Evolutionary conservation across 1,284 basidiomycete species (phyloP), one percentile per base, ranked within the genome.

Genomic region (Cystobasidium slooffiae): DNA sequence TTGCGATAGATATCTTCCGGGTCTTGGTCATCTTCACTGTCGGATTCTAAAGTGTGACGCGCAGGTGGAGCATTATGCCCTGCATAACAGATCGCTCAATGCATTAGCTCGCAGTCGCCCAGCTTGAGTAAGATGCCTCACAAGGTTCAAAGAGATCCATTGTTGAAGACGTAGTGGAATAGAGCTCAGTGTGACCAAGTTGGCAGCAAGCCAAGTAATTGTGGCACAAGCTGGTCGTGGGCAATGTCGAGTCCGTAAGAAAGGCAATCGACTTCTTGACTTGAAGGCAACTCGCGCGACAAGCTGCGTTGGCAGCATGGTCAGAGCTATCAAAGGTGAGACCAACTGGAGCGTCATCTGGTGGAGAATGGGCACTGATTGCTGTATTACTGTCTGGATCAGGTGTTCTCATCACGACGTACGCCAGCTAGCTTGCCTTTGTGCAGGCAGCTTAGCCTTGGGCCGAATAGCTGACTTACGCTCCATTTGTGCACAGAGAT

Each of bases 401-500:
- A 73, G 70, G 70, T 14, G 70, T 73, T 9, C 63, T 73, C 20
- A 73, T 73, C 12, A 73, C 70, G 7, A 73, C 70, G 70, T 73
- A 41, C 22, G 63, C 18, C 24, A 12, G 3, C 24, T 24, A 9
- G 37, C 56, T 37, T 56, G 43, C 16, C 43, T 22, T 3, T 37
- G 14, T 47, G 61, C 41, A 39, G n/a, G 16, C 20, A 14, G 6
- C 24, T 12, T 6, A 47, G 39, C 24, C 7, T 6, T n/a, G 44
- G 49, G 37, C 64, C 53, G 51, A 67, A 18, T 9, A 24, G 47
- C 53, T 16, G 61, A 20, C 44, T 10, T 31, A 20, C 24, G 31
- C 31, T 31, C 31, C 5, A 1, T 5, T 37, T 9, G 3, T 6
- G 12, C 3, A 53, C 79, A 93, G 93, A 80, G 92, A 94, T 81